Base-by-base conservation (phyloP, 148 eudicot species). In the Nepenthes gracilis region DNA sequence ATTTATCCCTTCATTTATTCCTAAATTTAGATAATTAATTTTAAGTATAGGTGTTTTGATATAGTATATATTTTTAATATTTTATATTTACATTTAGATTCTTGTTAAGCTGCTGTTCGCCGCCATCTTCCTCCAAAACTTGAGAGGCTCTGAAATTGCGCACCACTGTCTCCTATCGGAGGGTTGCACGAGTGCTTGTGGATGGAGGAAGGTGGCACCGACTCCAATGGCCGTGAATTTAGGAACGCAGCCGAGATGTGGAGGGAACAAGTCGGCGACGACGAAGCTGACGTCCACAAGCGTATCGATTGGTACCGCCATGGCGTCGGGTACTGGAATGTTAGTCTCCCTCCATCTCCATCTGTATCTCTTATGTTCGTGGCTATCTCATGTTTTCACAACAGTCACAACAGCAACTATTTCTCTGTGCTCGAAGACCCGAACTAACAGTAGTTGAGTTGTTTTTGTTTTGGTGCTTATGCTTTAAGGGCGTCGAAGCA, bases 261-360 rank as follows among this genome's bases (percentile, higher is more conserved):
- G 98, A 74, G 70, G n/a, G 90, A 92, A 54, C 82, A 85, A 64
- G 62, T 86, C n/a, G 98, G 85, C 5, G 83, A 70, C 50, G 67
- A 37, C 48, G 53, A 11, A 11, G 53, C 10, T 32, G 86, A 86
- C 58, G 57, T 72, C 48, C 64, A 74, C 38, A 82, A 84, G 70
- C 84, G 83, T 55, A 40, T 77, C 4, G 75, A 82, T 51, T 92
- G 96, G 96, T 92, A 92, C 64, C 72, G 79, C 33, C 49, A 84
- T 52, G 96, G 94, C 49, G 85, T 92, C 12, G 78, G 74, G 45
- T 92, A 88, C 48, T 92, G 98, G 98, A 72, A 88, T 72, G 97
- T 90, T 68, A 49, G 74, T 36, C 49, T 35, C 37, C 37, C 35
- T 11, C 32, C 15, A 2, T 57, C 9, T 61, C 36, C 8, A 5